A percentile compares a stretch with the other conserved stretches of the same genome.
phyloP scores from a whole-genome alignment of 352 stramenopile genomes.

The Halophytophthora batemanensis region DNA sequence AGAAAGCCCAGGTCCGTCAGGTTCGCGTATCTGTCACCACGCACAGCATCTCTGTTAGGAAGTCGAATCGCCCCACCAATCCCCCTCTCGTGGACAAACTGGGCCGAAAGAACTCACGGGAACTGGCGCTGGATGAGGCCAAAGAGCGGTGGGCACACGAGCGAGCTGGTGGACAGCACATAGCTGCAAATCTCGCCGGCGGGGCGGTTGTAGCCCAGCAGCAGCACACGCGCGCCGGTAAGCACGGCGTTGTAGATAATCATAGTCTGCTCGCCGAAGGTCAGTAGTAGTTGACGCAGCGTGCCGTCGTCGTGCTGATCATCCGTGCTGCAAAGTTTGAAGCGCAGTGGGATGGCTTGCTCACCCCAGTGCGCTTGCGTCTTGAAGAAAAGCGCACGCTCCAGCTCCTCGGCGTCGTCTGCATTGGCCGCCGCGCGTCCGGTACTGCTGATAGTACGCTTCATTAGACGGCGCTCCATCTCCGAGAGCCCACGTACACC shows the following conservation, averaged over 20 bases:
- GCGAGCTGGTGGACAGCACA: constrained; percentile 77
- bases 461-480: constrained; percentile 73
- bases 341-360: constrained; percentile 59
- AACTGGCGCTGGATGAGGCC: constrained; percentile 79
- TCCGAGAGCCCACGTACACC: constrained; percentile 59
- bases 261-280: constrained; percentile 85
- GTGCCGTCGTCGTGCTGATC: constrained; percentile 83
- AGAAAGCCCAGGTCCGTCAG: constrained; percentile 88
- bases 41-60: too few species aligned
- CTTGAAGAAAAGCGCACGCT: constrained; percentile 60
- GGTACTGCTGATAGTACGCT: constrained; percentile 62
- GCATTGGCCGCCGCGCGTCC: constrained; percentile 27
- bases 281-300: constrained; percentile 62
- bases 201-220: constrained; percentile 82
- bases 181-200: constrained; percentile 85
- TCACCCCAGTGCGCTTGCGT: constrained; percentile 59
- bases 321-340: constrained; percentile 81
- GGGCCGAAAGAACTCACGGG: constrained; percentile 30
- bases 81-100: neutral
- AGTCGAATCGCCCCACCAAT: neutral
- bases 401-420: constrained; percentile 42
- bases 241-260: constrained; percentile 86
- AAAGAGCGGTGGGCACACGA: constrained; percentile 79
- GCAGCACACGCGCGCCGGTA: constrained; percentile 69
- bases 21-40: constrained; percentile 68